These are phyloP conservation scores for Psidium guajava DNA, from an alignment of 345 rosid species.

Conservation along the genomic window DNA sequence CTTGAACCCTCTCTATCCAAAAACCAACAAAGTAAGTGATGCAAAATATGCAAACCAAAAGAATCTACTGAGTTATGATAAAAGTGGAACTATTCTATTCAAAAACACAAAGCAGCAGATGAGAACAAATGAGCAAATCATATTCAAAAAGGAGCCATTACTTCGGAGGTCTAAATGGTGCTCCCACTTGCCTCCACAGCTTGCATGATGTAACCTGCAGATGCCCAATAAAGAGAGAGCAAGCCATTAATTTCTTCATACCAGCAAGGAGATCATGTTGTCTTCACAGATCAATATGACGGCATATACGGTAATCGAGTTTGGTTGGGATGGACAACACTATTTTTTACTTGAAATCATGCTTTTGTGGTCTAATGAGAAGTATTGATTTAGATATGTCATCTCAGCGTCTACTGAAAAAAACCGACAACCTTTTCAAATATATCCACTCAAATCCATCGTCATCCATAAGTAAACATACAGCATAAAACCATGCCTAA, in stretches of 20 bases:
- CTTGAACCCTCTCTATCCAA: neutral
- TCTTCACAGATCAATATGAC: neutral
- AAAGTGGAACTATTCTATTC: neutral
- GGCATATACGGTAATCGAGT: neutral
- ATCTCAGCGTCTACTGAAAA: neutral
- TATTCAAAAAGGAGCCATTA: constrained; percentile 14
- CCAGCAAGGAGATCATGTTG: neutral
- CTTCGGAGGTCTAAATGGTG: constrained; percentile 75
- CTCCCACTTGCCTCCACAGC: constrained; percentile 77
- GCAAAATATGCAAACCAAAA: neutral
- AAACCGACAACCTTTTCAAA: neutral
- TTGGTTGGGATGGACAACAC: neutral
- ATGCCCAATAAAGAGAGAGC: neutral
- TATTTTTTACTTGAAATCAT: neutral
- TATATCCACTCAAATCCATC: neutral
- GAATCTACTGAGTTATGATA: neutral
- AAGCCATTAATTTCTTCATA: neutral
- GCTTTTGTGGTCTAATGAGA: neutral
- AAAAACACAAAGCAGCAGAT: neutral
- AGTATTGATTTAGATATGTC: neutral
- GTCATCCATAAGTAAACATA: neutral
- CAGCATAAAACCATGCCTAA: neutral
- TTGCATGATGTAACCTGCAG: constrained; percentile 58
- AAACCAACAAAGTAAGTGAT: neutral
- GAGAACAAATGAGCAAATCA: neutral